Percentiles rank a stretch among this genome's conserved stretches.
phyloP scores from a whole-genome alignment of 306 rosid genomes.

The Cicer pinnatifidum region DNA sequence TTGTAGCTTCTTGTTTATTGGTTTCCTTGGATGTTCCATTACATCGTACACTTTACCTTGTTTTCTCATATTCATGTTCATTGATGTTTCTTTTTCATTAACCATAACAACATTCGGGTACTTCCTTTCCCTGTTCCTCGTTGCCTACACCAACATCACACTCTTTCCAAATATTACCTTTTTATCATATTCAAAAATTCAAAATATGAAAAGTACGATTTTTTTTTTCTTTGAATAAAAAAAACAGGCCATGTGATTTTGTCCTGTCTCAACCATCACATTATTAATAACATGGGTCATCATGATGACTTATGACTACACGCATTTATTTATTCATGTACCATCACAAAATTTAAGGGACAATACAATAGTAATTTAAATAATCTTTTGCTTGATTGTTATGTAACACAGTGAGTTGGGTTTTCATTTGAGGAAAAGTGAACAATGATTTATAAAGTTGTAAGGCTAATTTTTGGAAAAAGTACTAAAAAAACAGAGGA shows the following conservation, averaged over 20 bases:
- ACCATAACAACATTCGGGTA: conserved; percentile 35
- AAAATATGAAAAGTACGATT: too few relatives aligned
- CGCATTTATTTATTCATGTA: neutral
- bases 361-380: neutral
- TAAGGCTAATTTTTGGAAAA: neutral
- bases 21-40: conserved; percentile 55
- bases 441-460: neutral
- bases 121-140: conserved; percentile 58
- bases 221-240: too few relatives aligned
- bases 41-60: conserved; percentile 67
- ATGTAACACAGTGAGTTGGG: neutral
- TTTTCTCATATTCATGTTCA: conserved; percentile 46
- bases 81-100: conserved; percentile 46
- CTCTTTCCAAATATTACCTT: too few relatives aligned
- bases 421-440: neutral
- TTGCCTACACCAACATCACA: conserved; percentile 26
- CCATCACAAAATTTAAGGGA: neutral
- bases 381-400: neutral
- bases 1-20: neutral
- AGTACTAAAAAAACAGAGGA: neutral
- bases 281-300: neutral
- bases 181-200: too few relatives aligned
- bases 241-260: conserved; percentile 3
- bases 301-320: neutral
- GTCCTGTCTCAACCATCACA: conserved; percentile 41